phyloP scores from a whole-genome alignment of 768 basidiomycete genomes.

The Boletus rubescentipes region DNA sequence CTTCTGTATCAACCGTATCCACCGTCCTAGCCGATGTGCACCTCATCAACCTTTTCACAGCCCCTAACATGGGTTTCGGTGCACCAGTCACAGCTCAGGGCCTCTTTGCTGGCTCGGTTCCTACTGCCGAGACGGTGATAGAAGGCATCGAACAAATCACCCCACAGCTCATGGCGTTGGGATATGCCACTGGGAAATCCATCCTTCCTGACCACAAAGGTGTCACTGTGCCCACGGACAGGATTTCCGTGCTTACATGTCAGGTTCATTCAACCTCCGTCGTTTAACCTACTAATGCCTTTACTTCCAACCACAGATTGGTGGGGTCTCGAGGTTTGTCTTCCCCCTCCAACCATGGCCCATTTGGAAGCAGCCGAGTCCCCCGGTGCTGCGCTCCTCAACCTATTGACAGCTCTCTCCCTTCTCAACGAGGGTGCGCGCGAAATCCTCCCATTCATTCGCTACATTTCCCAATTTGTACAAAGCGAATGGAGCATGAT shows the following conservation, averaged over 20 bases:
- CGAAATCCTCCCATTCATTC: slow-evolving; percentile 81
- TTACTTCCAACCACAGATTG: slow-evolving; percentile 53
- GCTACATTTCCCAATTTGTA: slow-evolving; percentile 77
- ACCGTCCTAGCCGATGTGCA: slow-evolving; percentile 58
- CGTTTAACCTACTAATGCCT: slow-evolving; percentile 4
- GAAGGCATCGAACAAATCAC: slow-evolving; percentile 70
- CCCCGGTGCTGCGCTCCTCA: slow-evolving; percentile 55
- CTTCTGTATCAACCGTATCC: slow-evolving; percentile 50
- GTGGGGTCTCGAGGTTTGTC: slow-evolving; percentile 84
- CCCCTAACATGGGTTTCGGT: slow-evolving; percentile 70
- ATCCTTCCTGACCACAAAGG: slow-evolving; percentile 68
- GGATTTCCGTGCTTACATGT: slow-evolving; percentile 81
- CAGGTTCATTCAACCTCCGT: slow-evolving; percentile 27
- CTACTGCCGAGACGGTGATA: slow-evolving; percentile 70
- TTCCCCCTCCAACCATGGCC: slow-evolving; percentile 68
- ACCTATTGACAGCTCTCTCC: slow-evolving; percentile 72
- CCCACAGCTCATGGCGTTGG: slow-evolving; percentile 73
- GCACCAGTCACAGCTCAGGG: slow-evolving; percentile 69
- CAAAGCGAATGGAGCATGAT: slow-evolving; percentile 74
- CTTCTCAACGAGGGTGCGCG: slow-evolving; percentile 71
- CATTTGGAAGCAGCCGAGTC: slow-evolving; percentile 65
- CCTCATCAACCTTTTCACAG: slow-evolving; percentile 55
- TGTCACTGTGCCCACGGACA: slow-evolving; percentile 70
- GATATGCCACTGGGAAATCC: slow-evolving; percentile 69
- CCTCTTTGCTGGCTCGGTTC: slow-evolving; percentile 70